Percentiles rank a stretch among this genome's conserved stretches.
Evolutionary conservation across 2,329 filamentous ascomycete species (phyloP).

Genomic region (Colletotrichum somersetense): DNA sequence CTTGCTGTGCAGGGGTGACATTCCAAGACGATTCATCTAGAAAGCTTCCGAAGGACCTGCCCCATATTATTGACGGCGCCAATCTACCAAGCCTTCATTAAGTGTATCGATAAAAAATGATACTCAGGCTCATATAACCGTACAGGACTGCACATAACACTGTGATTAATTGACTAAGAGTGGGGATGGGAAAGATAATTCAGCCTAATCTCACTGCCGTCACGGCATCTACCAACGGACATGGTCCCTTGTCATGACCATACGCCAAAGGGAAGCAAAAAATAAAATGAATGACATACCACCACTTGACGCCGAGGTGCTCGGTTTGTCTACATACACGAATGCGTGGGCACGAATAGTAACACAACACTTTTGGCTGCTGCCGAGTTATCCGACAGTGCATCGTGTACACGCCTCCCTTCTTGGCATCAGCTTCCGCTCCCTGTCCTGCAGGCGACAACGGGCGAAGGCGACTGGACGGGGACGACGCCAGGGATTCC

Average conservation of each 20-base stretch:
- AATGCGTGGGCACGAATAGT: neutral
- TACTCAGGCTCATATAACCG: too few species aligned
- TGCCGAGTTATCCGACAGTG: conserved; percentile 39
- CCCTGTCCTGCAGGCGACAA: conserved; percentile 18
- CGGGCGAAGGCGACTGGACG: conserved; percentile 17
- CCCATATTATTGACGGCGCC: too few species aligned
- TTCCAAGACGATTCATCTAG: too few species aligned
- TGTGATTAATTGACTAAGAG: neutral
- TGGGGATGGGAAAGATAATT: neutral
- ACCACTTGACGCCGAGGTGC: conserved; percentile 13
- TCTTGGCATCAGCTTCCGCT: conserved; percentile 37
- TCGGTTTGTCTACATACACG: too few species aligned
- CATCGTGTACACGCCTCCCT: conserved; percentile 33
- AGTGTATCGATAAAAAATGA: too few species aligned
- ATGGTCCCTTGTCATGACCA: neutral
- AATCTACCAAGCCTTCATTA: too few species aligned
- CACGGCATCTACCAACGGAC: neutral
- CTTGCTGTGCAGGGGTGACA: too few species aligned
- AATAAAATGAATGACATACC: neutral
- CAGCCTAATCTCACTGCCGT: neutral
- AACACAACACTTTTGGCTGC: neutral
- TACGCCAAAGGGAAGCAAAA: neutral
- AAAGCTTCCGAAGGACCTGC: too few species aligned
- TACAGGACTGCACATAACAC: neutral
- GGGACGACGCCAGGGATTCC: conserved; percentile 8